Percentiles rank a stretch among this genome's conserved stretches.
Conservation (phyloP, 2,329 filamentous ascomycete genomes). For the Aspergillus melleus region DNA sequence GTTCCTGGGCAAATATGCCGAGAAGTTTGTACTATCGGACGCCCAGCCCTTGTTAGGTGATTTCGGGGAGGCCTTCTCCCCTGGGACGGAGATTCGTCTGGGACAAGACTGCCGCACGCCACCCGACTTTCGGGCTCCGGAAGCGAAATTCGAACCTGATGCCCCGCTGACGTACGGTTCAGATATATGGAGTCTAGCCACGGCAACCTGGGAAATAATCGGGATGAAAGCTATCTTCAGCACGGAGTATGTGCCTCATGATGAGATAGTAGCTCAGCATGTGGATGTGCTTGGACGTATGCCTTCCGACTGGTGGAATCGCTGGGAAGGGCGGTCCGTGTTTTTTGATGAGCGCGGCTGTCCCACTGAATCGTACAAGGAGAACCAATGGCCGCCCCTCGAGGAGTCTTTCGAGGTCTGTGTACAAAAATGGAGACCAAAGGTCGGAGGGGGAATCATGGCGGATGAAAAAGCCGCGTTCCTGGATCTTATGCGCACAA, state of each 20-base stretch:
- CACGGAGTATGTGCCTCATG: conserved; percentile 11
- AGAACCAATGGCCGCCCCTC: conserved; percentile 10
- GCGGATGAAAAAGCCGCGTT: conserved; percentile 24
- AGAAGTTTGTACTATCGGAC: conserved; percentile 30
- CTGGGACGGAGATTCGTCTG: conserved; percentile 18
- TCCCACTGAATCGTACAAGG: conserved; percentile 7
- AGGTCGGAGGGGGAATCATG: conserved; percentile 16
- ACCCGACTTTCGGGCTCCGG: conserved; percentile 15
- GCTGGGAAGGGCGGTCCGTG: conserved; percentile 13
- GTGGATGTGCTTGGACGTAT: conserved; percentile 24
- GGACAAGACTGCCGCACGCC: conserved; percentile 27
- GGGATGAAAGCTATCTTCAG: conserved; percentile 25
- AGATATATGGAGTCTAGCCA: conserved; percentile 30
- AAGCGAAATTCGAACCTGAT: conserved; percentile 16
- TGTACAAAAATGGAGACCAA: conserved; percentile 17
- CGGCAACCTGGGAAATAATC: conserved; percentile 29
- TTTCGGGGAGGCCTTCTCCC: conserved; percentile 25
- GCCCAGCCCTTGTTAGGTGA: conserved; percentile 32
- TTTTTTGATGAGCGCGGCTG: conserved; percentile 19
- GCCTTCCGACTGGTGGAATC: conserved; percentile 18
- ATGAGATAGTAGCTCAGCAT: conserved; percentile 22
- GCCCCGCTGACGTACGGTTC: conserved; percentile 20
- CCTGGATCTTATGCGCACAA: conserved; percentile 32
- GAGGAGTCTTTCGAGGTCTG: conserved; percentile 11
- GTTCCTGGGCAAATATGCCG: conserved; percentile 29